Base-by-base conservation (phyloP, 1,284 basidiomycete genomes). In the Fistulina hepatica region DNA sequence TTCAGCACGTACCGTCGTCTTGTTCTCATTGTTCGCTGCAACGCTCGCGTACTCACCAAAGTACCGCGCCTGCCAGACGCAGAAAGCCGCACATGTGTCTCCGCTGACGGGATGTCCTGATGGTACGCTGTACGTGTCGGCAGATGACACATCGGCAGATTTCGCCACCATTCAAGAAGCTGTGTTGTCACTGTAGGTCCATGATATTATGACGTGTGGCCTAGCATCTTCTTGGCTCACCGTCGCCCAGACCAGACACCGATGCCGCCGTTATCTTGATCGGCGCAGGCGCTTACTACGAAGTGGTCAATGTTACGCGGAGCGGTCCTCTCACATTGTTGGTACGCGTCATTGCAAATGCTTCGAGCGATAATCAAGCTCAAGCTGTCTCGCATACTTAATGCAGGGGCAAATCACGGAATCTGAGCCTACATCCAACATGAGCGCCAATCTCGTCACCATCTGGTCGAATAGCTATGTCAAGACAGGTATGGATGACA, bases 201-300 rank as follows among this genome's bases (percentile, higher is more conserved):
- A n/a, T n/a, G n/a, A n/a, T n/a, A n/a, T n/a, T n/a, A n/a, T n/a
- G n/a, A n/a, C n/a, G n/a, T n/a, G n/a, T n/a, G n/a, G n/a, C n/a
- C n/a, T n/a, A n/a, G n/a, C n/a, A n/a, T n/a, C n/a, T n/a, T n/a
- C n/a, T n/a, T n/a, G n/a, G n/a, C n/a, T n/a, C n/a, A n/a, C n/a
- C n/a, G n/a, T n/a, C n/a, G n/a, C n/a, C n/a, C n/a, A n/a, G n/a
- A 17, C 61, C 66, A 0, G 45, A 59, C 20, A 48, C 54, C 13
- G 63, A 60, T 5, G 25, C 45, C 6, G 65, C 63, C 1, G 57
- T 56, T 9, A 74, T 81, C 28, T 63, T 81, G n/a, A 61, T 81
- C 27, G 75, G 65, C 3, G 59, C 60, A 36, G 79, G 78, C n/a
- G 59, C 69, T 36, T 81, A 81, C 45, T 65, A 67, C 31, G 78